Percentiles rank a stretch among this genome's conserved stretches.
Conservation (phyloP, 768 basidiomycete species). For the Omphalotus guepiniiformis region DNA sequence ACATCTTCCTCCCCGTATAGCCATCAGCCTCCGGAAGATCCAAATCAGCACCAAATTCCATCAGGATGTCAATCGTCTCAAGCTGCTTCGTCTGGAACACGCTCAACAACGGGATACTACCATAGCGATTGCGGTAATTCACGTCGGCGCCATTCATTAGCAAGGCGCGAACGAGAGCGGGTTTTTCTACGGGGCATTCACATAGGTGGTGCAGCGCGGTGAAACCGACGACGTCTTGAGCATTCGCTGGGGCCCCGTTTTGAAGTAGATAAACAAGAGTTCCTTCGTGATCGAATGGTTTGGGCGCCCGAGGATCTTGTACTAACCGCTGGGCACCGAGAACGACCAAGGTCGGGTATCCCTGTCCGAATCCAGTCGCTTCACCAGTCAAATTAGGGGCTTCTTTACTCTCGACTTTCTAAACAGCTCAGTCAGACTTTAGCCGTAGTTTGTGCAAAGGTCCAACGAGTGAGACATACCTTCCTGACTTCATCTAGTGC, state of each 20-base stretch:
- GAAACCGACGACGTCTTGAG: conserved; percentile 42
- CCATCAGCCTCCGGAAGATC: conserved; percentile 37
- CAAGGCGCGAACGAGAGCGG: conserved; percentile 33
- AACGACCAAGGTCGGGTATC: conserved; percentile 34
- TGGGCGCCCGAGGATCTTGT: not conserved
- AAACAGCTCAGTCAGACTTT: not conserved
- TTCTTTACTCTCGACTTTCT: not conserved
- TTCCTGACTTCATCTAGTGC: not conserved
- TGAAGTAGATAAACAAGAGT: conserved; percentile 38
- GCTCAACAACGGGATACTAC: conserved; percentile 36
- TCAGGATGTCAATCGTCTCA: conserved; percentile 35
- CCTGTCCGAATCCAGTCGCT: not conserved
- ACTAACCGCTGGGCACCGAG: conserved; percentile 36
- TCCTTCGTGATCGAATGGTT: conserved; percentile 26
- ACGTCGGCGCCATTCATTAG: conserved; percentile 45
- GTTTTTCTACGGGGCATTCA: conserved; percentile 19
- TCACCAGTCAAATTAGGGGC: not conserved
- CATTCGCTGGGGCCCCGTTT: conserved; percentile 34
- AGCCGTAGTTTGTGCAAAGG: not conserved
- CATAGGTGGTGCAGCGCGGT: conserved; percentile 48
- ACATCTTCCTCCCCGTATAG: conserved; percentile 25
- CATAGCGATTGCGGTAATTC: conserved; percentile 46
- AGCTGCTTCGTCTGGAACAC: conserved; percentile 29
- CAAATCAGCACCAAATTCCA: conserved; percentile 47
- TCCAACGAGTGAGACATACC: not conserved